phyloP scores from a whole-genome alignment of 495 filamentous ascomycete species.

The Chaetomium fimeti region DNA sequence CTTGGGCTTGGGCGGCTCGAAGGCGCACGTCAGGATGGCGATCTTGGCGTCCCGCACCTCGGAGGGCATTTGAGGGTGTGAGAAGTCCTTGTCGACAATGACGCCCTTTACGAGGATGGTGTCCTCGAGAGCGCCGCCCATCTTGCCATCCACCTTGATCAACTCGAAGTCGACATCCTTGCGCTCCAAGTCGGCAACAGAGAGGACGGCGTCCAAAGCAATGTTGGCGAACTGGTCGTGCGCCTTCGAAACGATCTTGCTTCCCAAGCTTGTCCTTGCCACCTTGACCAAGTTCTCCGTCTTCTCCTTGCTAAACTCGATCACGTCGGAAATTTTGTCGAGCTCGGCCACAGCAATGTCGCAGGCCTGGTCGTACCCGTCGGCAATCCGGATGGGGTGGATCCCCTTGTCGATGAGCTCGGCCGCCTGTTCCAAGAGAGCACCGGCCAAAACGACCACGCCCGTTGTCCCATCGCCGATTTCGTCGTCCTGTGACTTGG shows the following conservation, averaged over 20 bases:
- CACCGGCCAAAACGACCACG: slow-evolving; percentile 93
- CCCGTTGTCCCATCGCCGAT: slow-evolving; percentile 98
- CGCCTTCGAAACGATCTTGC: slow-evolving; percentile 99
- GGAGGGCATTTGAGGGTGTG: slow-evolving; percentile 96
- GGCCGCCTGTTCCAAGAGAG: slow-evolving; percentile 93
- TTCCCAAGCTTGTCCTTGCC: slow-evolving; percentile 92
- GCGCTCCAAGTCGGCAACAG: slow-evolving; percentile 90
- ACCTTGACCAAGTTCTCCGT: slow-evolving; percentile 86
- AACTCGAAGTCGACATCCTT: slow-evolving; percentile 99
- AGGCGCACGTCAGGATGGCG: slow-evolving; percentile 95
- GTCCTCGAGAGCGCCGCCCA: slow-evolving; percentile 93
- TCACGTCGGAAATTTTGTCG: slow-evolving; percentile 86
- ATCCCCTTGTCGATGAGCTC: slow-evolving; percentile 99
- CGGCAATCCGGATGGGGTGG: slow-evolving; percentile 96
- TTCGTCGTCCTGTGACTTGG: slow-evolving; percentile 97
- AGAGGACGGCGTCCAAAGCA: slow-evolving; percentile 93
- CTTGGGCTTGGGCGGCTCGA: slow-evolving; percentile 99
- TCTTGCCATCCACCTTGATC: slow-evolving; percentile 99
- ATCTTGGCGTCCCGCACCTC: slow-evolving; percentile 93
- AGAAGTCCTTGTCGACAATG: slow-evolving; percentile 99
- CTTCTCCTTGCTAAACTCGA: slow-evolving; percentile 75
- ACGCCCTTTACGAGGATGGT: slow-evolving; percentile 93
- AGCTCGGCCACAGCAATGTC: slow-evolving; percentile 92
- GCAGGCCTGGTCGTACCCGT: slow-evolving; percentile 95
- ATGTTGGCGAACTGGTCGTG: slow-evolving; percentile 98